A percentile compares a stretch with the other conserved stretches of the same genome.
These are phyloP conservation scores for Melampsora medusae DNA, from an alignment of 1,284 basidiomycete species.

Conservation along the genomic window DNA sequence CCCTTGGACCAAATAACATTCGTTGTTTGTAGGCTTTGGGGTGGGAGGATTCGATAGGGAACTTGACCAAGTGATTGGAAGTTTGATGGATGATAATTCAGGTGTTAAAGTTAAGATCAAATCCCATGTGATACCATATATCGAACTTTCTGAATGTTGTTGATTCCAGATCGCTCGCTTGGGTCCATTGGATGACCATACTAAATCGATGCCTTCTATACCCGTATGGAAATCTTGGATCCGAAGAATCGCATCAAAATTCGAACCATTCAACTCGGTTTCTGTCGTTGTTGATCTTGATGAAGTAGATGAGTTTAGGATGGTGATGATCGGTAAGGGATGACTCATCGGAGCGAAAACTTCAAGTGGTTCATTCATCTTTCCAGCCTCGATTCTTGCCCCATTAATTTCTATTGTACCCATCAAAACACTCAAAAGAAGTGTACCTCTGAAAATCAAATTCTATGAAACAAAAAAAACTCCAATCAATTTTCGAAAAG, in stretches of 20 bases:
- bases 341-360: constrained; percentile 38
- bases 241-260: constrained; percentile 25
- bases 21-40: not conserved
- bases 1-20: constrained; percentile 29
- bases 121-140: constrained; percentile 22
- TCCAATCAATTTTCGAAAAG: not conserved
- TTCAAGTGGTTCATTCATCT: not conserved
- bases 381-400: not conserved
- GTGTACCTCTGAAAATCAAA: not conserved
- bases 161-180: constrained; percentile 22
- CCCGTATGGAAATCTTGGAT: constrained; percentile 20
- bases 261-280: not conserved
- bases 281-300: not conserved
- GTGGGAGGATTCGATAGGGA: not conserved
- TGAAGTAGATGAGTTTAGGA: not conserved
- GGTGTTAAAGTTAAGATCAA: constrained; percentile 23
- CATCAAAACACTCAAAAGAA: not conserved
- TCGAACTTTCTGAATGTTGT: not conserved
- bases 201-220: constrained; percentile 22
- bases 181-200: constrained; percentile 24
- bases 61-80: constrained; percentile 7
- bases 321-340: constrained; percentile 28
- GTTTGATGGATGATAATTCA: not conserved
- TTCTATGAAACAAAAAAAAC: not conserved
- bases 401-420: not conserved